Evolutionary conservation across 352 stramenopile genomes (phyloP).

Genomic region (Hyaloperonospora brassicae): DNA sequence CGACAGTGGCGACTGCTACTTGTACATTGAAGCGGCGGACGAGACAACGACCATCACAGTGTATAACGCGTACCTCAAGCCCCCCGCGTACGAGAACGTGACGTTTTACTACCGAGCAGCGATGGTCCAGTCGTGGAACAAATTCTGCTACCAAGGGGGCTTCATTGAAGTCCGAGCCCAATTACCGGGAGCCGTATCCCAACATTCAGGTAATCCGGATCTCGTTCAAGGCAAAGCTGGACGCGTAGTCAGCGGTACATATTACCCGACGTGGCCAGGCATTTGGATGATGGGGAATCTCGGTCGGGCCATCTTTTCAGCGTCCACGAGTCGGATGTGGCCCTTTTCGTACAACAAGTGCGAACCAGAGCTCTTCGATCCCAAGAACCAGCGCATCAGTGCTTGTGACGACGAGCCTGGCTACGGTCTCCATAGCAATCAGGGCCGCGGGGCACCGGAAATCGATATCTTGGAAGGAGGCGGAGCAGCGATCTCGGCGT

Average conservation of each 20-base stretch:
- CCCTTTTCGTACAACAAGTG: conserved; percentile 93
- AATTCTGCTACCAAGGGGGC: conserved; percentile 90
- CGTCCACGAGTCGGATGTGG: conserved; percentile 92
- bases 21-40: conserved; percentile 33
- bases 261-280: conserved; percentile 89
- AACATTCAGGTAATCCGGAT: conserved; percentile 44
- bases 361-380: conserved; percentile 52
- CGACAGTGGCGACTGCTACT: conserved; percentile 39
- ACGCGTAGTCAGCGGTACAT: conserved; percentile 46
- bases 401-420: conserved; percentile 88
- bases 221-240: conserved; percentile 35
- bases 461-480: conserved; percentile 93
- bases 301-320: conserved; percentile 91
- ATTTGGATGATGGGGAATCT: conserved; percentile 97
- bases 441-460: conserved; percentile 86
- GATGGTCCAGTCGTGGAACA: conserved; percentile 90
- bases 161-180: conserved; percentile 89
- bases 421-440: conserved; percentile 82
- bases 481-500: conserved; percentile 69
- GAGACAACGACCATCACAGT: conserved; percentile 33
- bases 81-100: conserved; percentile 38
- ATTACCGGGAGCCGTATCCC: conserved; percentile 69
- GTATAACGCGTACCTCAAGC: conserved; percentile 52
- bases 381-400: conserved; percentile 63
- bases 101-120: conserved; percentile 57